Evolutionary conservation across 2,329 filamentous ascomycete genomes (phyloP).

Genomic region (Hypoxylon sp.): DNA sequence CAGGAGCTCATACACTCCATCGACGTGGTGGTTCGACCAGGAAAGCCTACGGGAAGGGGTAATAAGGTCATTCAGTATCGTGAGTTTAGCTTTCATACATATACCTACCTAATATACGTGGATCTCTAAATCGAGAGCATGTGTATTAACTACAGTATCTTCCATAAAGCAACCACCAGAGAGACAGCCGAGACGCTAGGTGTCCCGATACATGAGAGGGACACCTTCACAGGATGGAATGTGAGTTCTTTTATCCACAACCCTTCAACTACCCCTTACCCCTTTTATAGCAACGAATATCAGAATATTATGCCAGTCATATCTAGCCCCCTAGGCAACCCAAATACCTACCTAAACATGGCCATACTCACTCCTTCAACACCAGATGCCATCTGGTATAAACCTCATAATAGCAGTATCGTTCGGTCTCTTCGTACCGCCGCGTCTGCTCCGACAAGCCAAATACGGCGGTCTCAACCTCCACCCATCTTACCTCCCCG

Average conservation of each 20-base stretch:
- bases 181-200: conserved; percentile 72
- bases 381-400: conserved; percentile 70
- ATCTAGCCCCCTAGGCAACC: neutral
- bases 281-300: neutral
- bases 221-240: conserved; percentile 87
- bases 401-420: conserved; percentile 94
- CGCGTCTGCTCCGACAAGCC: conserved; percentile 76
- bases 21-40: conserved; percentile 86
- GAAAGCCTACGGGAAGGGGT: conserved; percentile 83
- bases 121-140: neutral
- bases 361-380: conserved; percentile 1
- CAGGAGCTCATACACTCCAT: conserved; percentile 78
- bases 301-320: neutral
- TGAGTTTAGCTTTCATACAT: conserved; percentile 55
- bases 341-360: conserved; percentile 8
- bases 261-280: neutral
- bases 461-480: conserved; percentile 93
- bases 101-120: neutral
- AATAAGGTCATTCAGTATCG: conserved; percentile 77
- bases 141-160: conserved; percentile 7
- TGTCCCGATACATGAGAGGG: conserved; percentile 79
- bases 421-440: conserved; percentile 91
- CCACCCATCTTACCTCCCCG: conserved; percentile 90
- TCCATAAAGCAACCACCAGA: conserved; percentile 78
- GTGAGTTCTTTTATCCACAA: conserved; percentile 63